Percentiles rank a stretch among this genome's conserved stretches.
These are phyloP conservation scores for Tricholoma sp. DNA, from an alignment of 768 basidiomycete species.

Conservation along the genomic window DNA sequence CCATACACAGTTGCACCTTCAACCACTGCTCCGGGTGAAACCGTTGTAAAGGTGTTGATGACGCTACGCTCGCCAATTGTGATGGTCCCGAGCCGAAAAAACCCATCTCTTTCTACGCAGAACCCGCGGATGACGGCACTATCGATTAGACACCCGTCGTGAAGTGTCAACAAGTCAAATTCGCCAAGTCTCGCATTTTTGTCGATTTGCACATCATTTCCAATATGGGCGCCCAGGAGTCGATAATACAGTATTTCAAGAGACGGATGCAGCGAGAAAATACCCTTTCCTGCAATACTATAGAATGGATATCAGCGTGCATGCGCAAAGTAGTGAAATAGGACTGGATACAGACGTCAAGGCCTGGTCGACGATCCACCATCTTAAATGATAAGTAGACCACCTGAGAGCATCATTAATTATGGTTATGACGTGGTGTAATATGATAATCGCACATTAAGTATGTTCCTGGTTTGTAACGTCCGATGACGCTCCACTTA, in stretches of 20 bases:
- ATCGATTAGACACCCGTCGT: slow-evolving; percentile 40
- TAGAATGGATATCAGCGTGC: neutral
- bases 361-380: slow-evolving; percentile 39
- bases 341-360: slow-evolving; percentile 17
- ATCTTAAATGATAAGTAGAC: slow-evolving; percentile 37
- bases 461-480: slow-evolving; percentile 33
- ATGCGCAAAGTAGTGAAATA: no score
- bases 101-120: slow-evolving; percentile 40
- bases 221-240: slow-evolving; percentile 39
- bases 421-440: neutral
- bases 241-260: slow-evolving; percentile 38
- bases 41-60: slow-evolving; percentile 38
- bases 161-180: slow-evolving; percentile 36
- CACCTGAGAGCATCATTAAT: slow-evolving; percentile 20
- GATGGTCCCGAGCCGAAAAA: slow-evolving; percentile 35
- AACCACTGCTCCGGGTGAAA: slow-evolving; percentile 36
- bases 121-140: slow-evolving; percentile 36
- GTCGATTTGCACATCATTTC: slow-evolving; percentile 34
- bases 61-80: slow-evolving; percentile 32
- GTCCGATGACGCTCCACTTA: slow-evolving; percentile 44
- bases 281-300: slow-evolving; percentile 35
- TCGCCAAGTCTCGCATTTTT: slow-evolving; percentile 36
- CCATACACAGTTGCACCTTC: slow-evolving; percentile 34
- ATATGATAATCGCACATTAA: slow-evolving; percentile 24
- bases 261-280: slow-evolving; percentile 35